These are phyloP conservation scores for Wickerhamomyces xylosicus DNA, from an alignment of 805 yeast species.

Conservation along the genomic window DNA sequence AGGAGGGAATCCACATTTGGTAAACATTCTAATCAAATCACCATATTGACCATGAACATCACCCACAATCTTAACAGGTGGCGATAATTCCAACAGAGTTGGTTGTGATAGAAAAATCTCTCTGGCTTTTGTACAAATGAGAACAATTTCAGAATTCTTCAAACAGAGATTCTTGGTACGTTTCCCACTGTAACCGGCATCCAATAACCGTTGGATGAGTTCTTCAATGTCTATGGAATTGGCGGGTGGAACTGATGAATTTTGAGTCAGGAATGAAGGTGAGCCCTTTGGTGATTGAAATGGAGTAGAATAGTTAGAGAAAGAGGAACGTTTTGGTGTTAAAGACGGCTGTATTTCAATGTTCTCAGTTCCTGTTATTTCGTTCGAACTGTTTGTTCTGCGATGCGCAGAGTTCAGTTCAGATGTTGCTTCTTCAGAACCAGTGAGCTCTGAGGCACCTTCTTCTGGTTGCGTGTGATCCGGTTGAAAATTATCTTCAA, in stretches of 20 bases:
- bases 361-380: background rate
- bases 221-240: constrained; percentile 59
- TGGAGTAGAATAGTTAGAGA: constrained; percentile 16
- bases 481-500: constrained; percentile 10
- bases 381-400: background rate
- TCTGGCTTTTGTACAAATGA: constrained; percentile 93
- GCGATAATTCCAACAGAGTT: constrained; percentile 87
- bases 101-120: constrained; percentile 98
- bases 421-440: background rate
- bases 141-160: constrained; percentile 90
- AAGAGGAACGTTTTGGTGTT: constrained; percentile 17
- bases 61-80: constrained; percentile 93
- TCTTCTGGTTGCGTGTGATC: constrained; percentile 4
- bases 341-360: constrained; percentile 14
- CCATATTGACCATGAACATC: constrained; percentile 98
- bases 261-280: constrained; percentile 5
- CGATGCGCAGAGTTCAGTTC: background rate
- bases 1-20: constrained; percentile 98
- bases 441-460: constrained; percentile 1
- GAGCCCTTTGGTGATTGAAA: constrained; percentile 12
- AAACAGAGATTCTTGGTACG: constrained; percentile 82
- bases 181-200: constrained; percentile 94
- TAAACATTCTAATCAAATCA: constrained; percentile 88
- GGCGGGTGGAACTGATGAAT: constrained; percentile 13
- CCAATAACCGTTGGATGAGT: constrained; percentile 79